Conservation (phyloP, 352 stramenopile species). For the Phytophthora colocasiae region DNA sequence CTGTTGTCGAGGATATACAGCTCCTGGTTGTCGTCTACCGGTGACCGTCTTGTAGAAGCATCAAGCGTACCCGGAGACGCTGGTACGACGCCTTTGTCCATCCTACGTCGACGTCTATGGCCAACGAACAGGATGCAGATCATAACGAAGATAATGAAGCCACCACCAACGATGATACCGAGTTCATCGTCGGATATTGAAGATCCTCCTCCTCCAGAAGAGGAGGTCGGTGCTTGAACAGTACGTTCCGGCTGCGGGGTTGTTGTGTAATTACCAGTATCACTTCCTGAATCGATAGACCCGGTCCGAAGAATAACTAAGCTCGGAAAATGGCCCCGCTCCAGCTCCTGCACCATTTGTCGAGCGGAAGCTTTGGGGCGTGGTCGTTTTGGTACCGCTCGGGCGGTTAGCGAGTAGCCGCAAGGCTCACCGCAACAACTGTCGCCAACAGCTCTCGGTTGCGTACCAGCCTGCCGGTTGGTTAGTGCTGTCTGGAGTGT, state of each 20-base stretch:
- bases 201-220: constrained; percentile 17
- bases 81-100: constrained; percentile 15
- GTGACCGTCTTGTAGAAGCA: constrained; percentile 13
- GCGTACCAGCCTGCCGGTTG: constrained; percentile 29
- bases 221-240: constrained; percentile 21
- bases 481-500: constrained; percentile 27
- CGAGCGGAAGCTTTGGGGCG: background rate
- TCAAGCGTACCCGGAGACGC: constrained; percentile 27
- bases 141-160: constrained; percentile 28
- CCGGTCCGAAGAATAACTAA: constrained; percentile 19
- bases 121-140: constrained; percentile 32
- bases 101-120: constrained; percentile 23
- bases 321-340: constrained; percentile 11
- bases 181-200: constrained; percentile 29
- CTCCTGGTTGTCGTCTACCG: constrained; percentile 9
- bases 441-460: constrained; percentile 14
- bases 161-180: constrained; percentile 30
- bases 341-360: constrained; percentile 14
- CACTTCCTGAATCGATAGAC: constrained; percentile 5
- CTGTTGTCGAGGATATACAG: constrained; percentile 29
- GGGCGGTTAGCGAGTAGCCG: constrained; percentile 18
- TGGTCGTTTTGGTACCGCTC: constrained; percentile 8
- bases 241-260: constrained; percentile 18
- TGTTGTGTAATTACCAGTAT: constrained; percentile 13
- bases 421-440: constrained; percentile 35